Percentiles rank a stretch among this genome's conserved stretches.
phyloP scores from a whole-genome alignment of 768 basidiomycete species.

The Polyporus arcularius region DNA sequence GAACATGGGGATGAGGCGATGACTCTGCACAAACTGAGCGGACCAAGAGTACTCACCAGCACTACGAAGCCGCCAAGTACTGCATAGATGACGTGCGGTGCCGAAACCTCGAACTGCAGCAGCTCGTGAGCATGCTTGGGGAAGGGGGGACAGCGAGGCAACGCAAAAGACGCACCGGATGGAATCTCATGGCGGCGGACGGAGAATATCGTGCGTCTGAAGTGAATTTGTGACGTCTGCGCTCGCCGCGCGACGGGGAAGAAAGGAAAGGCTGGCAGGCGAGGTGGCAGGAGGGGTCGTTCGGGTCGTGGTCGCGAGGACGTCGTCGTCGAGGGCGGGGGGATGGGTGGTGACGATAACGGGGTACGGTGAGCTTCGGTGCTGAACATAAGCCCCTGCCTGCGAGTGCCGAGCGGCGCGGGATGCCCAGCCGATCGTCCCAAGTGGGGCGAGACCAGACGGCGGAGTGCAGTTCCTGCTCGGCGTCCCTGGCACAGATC shows the following conservation, averaged over 20 bases:
- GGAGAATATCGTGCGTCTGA: slow-evolving; percentile 4
- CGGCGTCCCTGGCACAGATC: slow-evolving; percentile 2
- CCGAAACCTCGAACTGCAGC: slow-evolving; percentile 57
- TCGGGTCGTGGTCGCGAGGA: slow-evolving; percentile 11
- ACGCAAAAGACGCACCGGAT: slow-evolving; percentile 43
- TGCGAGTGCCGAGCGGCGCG: slow-evolving; percentile 22
- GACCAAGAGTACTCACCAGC: slow-evolving; percentile 45
- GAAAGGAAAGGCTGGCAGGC: neutral
- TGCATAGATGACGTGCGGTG: slow-evolving; percentile 77
- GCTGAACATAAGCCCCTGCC: slow-evolving; percentile 9
- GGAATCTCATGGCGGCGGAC: slow-evolving; percentile 42
- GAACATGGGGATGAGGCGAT: slow-evolving; percentile 3
- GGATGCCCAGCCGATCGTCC: slow-evolving; percentile 18
- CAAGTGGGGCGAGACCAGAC: slow-evolving; percentile 1
- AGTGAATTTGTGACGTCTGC: slow-evolving; percentile 4
- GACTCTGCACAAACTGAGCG: neutral
- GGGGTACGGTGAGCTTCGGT: slow-evolving; percentile 14
- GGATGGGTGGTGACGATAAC: slow-evolving; percentile 22
- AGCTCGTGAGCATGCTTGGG: slow-evolving; percentile 15
- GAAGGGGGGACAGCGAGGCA: neutral
- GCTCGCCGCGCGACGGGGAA: neutral
- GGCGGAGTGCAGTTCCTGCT: slow-evolving; percentile 4
- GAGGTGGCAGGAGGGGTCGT: slow-evolving; percentile 9
- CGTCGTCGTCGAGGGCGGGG: neutral
- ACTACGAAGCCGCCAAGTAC: slow-evolving; percentile 83